Base-by-base conservation (phyloP, 805 yeast species). In the Nakazawaea peltata region DNA sequence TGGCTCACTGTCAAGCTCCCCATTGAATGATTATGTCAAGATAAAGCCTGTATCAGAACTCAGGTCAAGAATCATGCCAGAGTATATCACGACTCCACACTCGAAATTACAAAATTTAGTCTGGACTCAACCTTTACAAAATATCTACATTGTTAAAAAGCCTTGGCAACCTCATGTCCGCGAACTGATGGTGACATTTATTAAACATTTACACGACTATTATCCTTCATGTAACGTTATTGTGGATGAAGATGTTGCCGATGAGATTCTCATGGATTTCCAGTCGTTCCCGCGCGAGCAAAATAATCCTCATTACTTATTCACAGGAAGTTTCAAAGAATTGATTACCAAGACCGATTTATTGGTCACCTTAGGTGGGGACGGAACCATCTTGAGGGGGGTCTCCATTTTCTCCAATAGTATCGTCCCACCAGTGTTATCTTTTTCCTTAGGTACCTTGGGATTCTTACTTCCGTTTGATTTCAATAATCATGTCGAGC, bases 281-380 rank as follows among this genome's bases (percentile, higher is more conserved):
- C 48, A 47, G 30, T 56, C 54, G 31, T 33, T 39, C 28, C 33
- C 41, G 37, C 22, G 41, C 16, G 39, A 32, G 16, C 31, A 27
- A 9, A 30, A 26, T n/a, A 40, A 51, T 15, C 63, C 62, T 5
- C 68, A 57, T 45, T 46, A 59, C 5, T 45, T 84, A 1, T 75
- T 66, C 48, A 72, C 88, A 0, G 92, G 94, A 0, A 47, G 69
- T 3, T 55, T 56, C 13, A 57, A 63, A 9, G 81, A 77, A 8
- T 73, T 86, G 28, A 67, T 74, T 1, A 47, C 62, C 9, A 82
- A 77, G 46, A 73, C 95, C 0, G 97, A 88, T 50, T 55, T 88
- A 28, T 60, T 88, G 26, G 87, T 88, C 7, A 82, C 95, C 0
- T 57, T 88, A 26, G 97, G 97, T n/a, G 97, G 97, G 14, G 97